These are phyloP conservation scores for Veloporphyrellus conicus DNA, from an alignment of 1,284 basidiomycete genomes.

Conservation along the genomic window DNA sequence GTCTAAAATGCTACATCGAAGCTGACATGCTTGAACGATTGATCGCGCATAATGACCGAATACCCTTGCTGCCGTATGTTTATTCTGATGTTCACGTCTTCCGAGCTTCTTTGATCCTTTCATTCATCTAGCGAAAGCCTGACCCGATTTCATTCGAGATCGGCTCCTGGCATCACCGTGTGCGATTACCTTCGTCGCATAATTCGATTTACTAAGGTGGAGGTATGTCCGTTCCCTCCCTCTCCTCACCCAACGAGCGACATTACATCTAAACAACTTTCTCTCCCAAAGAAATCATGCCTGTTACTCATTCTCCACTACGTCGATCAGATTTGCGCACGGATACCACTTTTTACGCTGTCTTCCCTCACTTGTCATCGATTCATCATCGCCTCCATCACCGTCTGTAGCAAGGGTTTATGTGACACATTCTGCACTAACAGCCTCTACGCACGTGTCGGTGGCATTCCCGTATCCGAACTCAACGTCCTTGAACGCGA, in stretches of 20 bases:
- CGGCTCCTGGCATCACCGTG: conserved; percentile 79
- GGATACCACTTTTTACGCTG: conserved; percentile 82
- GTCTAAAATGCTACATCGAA: conserved; percentile 32
- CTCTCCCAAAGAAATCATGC: conserved; percentile 70
- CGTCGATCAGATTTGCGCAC: conserved; percentile 89
- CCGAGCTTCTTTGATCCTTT: conserved; percentile 22
- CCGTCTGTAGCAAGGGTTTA: conserved; percentile 84
- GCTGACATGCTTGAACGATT: conserved; percentile 92
- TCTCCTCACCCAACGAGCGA: background rate
- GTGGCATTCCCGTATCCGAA: conserved; percentile 84
- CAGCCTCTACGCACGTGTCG: conserved; percentile 87
- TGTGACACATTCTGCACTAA: conserved; percentile 94
- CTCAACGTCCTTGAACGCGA: conserved; percentile 91
- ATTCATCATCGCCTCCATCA: conserved; percentile 86
- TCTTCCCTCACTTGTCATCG: conserved; percentile 93
- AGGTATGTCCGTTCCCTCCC: conserved; percentile 49
- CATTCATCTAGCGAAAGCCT: conserved; percentile 61
- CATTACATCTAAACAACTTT: conserved; percentile 5
- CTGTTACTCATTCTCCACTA: conserved; percentile 87
- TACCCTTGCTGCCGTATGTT: conserved; percentile 76
- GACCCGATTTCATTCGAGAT: conserved; percentile 90
- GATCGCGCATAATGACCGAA: conserved; percentile 89
- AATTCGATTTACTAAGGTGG: conserved; percentile 87
- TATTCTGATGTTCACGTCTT: conserved; percentile 8
- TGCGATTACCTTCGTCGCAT: conserved; percentile 89